Evolutionary conservation across 2,329 filamentous ascomycete genomes (phyloP).

Genomic region (Microdochium bolleyi): DNA sequence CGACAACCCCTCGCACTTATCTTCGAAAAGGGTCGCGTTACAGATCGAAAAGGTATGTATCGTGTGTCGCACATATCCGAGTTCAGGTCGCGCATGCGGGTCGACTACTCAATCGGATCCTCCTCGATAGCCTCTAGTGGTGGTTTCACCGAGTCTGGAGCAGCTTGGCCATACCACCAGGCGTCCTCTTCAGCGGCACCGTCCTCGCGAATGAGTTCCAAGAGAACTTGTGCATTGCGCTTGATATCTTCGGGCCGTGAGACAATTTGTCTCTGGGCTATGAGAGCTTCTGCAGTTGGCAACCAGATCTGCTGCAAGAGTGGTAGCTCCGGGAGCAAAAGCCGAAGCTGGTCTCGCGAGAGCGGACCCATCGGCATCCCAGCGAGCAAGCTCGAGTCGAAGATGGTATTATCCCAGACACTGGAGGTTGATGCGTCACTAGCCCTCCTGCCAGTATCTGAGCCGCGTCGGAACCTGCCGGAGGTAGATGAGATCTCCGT

Average conservation of each 20-base stretch:
- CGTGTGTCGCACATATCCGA: neutral
- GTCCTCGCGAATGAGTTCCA: conserved; percentile 57
- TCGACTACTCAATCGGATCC: conserved; percentile 30
- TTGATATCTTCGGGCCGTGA: conserved; percentile 51
- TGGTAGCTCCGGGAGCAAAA: conserved; percentile 47
- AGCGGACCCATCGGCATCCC: conserved; percentile 56
- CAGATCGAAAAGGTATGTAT: neutral
- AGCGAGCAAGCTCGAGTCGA: conserved; percentile 49
- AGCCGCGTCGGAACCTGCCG: conserved; percentile 17
- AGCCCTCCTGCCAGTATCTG: conserved; percentile 15
- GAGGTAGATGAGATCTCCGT: conserved; percentile 6
- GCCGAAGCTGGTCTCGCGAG: conserved; percentile 38
- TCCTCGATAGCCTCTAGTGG: conserved; percentile 43
- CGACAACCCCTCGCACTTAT: neutral
- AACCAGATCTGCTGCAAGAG: conserved; percentile 53
- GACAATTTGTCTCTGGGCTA: conserved; percentile 52
- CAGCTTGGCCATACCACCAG: conserved; percentile 50
- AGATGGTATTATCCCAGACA: conserved; percentile 34
- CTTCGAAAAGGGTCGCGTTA: neutral
- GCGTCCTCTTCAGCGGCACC: conserved; percentile 51
- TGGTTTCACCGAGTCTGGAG: conserved; percentile 46
- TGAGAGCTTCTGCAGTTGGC: conserved; percentile 54
- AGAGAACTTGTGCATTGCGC: conserved; percentile 52
- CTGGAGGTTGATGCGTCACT: conserved; percentile 16
- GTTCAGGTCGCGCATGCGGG: neutral